Evolutionary conservation across 768 basidiomycete species (phyloP).

Genomic region (Saitozyma sp.): DNA sequence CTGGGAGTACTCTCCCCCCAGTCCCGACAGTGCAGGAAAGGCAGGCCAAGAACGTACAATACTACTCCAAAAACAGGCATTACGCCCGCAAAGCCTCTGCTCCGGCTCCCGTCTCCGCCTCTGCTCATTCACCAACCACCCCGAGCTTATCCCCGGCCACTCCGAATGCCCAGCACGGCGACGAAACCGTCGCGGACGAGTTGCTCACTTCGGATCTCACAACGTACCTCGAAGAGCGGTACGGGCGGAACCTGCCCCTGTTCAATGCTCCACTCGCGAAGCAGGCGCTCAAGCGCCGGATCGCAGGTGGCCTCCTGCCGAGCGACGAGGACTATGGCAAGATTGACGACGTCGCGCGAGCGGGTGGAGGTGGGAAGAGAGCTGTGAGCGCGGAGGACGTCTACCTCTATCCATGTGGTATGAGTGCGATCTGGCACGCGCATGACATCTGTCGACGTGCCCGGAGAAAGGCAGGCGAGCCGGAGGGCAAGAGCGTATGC

Average conservation of each 20-base stretch:
- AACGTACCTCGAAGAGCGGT: constrained; percentile 87
- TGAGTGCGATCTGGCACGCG: constrained; percentile 92
- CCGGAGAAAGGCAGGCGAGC: constrained; percentile 53
- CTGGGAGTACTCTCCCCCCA: constrained; percentile 20
- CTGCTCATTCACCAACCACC: constrained; percentile 25
- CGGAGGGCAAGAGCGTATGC: constrained; percentile 76
- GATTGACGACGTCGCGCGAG: constrained; percentile 42
- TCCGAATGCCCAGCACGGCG: constrained; percentile 56
- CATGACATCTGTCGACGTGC: constrained; percentile 66
- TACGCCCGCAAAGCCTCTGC: constrained; percentile 42
- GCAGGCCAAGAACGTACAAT: constrained; percentile 20
- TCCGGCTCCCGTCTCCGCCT: constrained; percentile 29
- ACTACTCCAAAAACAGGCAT: constrained; percentile 48
- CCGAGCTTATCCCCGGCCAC: constrained; percentile 48
- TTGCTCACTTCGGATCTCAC: constrained; percentile 64
- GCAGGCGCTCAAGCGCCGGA: constrained; percentile 77
- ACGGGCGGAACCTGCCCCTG: constrained; percentile 83
- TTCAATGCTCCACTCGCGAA: constrained; percentile 77
- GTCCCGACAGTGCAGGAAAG: constrained; percentile 7
- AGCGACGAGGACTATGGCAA: constrained; percentile 59
- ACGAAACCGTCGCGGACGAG: constrained; percentile 55
- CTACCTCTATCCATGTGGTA: constrained; percentile 80
- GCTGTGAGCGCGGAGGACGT: constrained; percentile 82
- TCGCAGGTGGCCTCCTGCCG: constrained; percentile 75
- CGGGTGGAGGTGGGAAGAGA: constrained; percentile 44